These are phyloP conservation scores for Metarhizium robertsii DNA, from an alignment of 2,329 filamentous ascomycete species.

Conservation along the genomic window DNA sequence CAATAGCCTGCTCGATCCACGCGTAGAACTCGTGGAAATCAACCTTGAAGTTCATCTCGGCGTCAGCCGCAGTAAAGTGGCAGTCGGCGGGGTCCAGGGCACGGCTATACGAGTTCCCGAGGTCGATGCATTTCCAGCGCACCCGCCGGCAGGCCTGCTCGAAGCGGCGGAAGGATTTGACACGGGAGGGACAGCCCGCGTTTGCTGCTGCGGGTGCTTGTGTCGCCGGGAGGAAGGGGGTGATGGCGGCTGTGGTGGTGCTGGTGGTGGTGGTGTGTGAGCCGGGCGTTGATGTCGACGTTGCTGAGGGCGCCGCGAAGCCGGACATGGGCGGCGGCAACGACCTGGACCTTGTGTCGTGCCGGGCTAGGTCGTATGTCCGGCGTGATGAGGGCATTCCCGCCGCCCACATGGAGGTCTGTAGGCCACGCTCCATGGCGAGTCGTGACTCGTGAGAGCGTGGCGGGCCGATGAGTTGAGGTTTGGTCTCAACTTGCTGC, in stretches of 20 bases:
- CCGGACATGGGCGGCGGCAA: not conserved
- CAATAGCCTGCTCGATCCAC: conserved; percentile 60
- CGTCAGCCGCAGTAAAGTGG: conserved; percentile 31
- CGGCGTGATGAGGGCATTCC: not conserved
- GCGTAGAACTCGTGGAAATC: conserved; percentile 73
- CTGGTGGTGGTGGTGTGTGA: too few species aligned
- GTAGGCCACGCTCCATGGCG: conserved; percentile 3
- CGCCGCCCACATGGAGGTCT: conserved; percentile 8
- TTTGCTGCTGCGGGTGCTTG: not conserved
- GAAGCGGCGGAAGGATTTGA: conserved; percentile 44
- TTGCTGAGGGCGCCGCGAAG: not conserved
- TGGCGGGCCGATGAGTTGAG: too few species aligned
- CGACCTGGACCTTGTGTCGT: conserved; percentile 3
- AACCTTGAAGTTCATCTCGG: conserved; percentile 64
- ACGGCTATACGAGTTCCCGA: conserved; percentile 45
- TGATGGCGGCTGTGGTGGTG: too few species aligned
- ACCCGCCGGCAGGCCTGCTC: conserved; percentile 51
- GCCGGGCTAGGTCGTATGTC: not conserved
- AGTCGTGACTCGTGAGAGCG: too few species aligned
- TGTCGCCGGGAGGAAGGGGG: too few species aligned
- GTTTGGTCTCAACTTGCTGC: too few species aligned
- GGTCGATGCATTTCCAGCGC: conserved; percentile 54
- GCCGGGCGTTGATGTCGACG: not conserved
- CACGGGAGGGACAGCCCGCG: not conserved
- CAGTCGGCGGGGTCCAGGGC: conserved; percentile 31